These are phyloP conservation scores for Ogataea nonfermentans DNA, from an alignment of 805 yeast species.

Conservation along the genomic window DNA sequence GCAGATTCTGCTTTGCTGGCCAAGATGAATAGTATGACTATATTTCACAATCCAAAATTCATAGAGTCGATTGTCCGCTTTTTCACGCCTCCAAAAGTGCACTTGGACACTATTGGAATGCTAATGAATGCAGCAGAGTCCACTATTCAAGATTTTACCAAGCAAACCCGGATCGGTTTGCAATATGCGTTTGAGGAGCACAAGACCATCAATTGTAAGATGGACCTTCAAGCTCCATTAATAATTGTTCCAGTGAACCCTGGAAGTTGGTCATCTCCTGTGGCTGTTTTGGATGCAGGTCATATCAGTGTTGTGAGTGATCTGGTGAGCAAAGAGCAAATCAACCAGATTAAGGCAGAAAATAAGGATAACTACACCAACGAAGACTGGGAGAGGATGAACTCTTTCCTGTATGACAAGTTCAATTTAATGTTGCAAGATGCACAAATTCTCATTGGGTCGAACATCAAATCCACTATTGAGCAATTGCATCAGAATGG, in stretches of 20 bases:
- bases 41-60: slow-evolving; percentile 83
- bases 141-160: slow-evolving; percentile 85
- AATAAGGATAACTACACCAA: slow-evolving; percentile 49
- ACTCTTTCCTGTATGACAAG: slow-evolving; percentile 84
- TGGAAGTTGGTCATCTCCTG: slow-evolving; percentile 76
- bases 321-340: slow-evolving; percentile 64
- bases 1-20: slow-evolving; percentile 80
- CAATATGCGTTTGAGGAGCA: slow-evolving; percentile 95
- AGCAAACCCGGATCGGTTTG: slow-evolving; percentile 86
- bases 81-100: slow-evolving; percentile 84
- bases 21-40: slow-evolving; percentile 80
- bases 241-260: slow-evolving; percentile 84
- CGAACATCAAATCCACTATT: slow-evolving; percentile 74
- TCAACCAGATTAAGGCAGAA: slow-evolving; percentile 67
- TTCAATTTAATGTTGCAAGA: slow-evolving; percentile 75
- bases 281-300: slow-evolving; percentile 93
- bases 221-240: slow-evolving; percentile 93
- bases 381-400: slow-evolving; percentile 74
- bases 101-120: slow-evolving; percentile 84
- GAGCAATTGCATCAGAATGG: slow-evolving; percentile 57
- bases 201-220: slow-evolving; percentile 78
- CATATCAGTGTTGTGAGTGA: slow-evolving; percentile 84
- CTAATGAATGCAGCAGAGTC: slow-evolving; percentile 93
- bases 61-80: slow-evolving; percentile 72
- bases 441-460: slow-evolving; percentile 86